phyloP scores from a whole-genome alignment of 768 basidiomycete genomes.

The Termitomyces sp. region DNA sequence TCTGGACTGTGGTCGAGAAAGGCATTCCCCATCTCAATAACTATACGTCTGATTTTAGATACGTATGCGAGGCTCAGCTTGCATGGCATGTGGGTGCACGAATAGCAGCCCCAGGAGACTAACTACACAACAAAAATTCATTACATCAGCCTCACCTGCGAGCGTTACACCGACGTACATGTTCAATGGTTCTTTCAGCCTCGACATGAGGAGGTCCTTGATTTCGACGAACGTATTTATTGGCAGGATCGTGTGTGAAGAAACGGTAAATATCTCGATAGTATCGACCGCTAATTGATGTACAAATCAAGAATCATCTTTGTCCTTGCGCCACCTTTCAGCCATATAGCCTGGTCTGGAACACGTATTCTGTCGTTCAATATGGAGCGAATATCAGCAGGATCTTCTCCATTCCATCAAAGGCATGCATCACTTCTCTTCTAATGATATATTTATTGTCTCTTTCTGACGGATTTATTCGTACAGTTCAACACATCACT shows the following conservation, averaged over 20 bases:
- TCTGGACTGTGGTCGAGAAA: conserved; percentile 29
- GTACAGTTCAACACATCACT: conserved; percentile 7
- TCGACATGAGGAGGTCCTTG: conserved; percentile 9
- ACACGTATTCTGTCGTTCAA: conserved; percentile 2
- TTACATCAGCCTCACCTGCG: conserved; percentile 13
- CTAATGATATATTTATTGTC: conserved; percentile 4
- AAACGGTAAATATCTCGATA: conserved; percentile 7
- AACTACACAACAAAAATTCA: conserved; percentile 3
- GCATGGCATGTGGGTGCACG: conserved; percentile 13
- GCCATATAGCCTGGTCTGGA: conserved; percentile 9
- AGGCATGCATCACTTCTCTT: conserved; percentile 10
- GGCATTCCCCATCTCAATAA: neutral
- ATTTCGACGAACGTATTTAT: conserved; percentile 32
- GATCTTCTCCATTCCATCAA: conserved; percentile 10
- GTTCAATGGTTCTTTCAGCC: conserved; percentile 22
- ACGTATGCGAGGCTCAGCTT: conserved; percentile 5
- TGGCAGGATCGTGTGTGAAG: conserved; percentile 33
- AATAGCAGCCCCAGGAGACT: conserved; percentile 9
- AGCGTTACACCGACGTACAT: conserved; percentile 24
- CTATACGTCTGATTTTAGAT: neutral
- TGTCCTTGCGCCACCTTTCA: conserved; percentile 7
- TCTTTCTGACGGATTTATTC: conserved; percentile 12
- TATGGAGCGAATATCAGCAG: neutral
- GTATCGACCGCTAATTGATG: conserved; percentile 10
- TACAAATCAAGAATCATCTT: conserved; percentile 11